phyloP scores from a whole-genome alignment of 2,329 filamentous ascomycete species.

The Penicillium sp. region DNA sequence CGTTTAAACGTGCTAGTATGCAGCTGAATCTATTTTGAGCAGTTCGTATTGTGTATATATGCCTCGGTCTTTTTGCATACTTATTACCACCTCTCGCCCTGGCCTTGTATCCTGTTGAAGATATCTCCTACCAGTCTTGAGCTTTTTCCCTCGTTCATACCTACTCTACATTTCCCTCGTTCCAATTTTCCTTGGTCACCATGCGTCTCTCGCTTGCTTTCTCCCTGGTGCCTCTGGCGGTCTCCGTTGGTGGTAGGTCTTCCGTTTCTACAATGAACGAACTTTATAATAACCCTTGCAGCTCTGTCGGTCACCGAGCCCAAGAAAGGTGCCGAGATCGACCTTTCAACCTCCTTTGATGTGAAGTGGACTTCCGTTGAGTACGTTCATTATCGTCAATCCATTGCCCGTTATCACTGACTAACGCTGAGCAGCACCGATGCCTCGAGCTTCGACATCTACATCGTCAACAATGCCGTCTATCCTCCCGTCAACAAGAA shows the following conservation, averaged over 20 bases:
- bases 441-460: slow-evolving; percentile 39
- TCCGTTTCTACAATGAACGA: neutral
- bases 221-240: slow-evolving; percentile 27
- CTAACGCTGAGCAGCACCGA: slow-evolving; percentile 34
- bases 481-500: slow-evolving; percentile 33
- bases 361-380: slow-evolving; percentile 41
- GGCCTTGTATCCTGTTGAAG: neutral
- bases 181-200: slow-evolving; percentile 5
- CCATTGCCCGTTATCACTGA: neutral
- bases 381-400: slow-evolving; percentile 18
- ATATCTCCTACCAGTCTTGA: neutral
- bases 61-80: neutral
- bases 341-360: slow-evolving; percentile 34
- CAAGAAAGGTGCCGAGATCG: slow-evolving; percentile 29
- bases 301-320: slow-evolving; percentile 39
- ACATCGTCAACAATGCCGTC: slow-evolving; percentile 41
- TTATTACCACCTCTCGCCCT: neutral
- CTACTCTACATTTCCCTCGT: neutral
- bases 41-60: neutral
- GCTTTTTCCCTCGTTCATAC: neutral
- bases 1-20: neutral
- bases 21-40: neutral
- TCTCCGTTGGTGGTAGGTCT: slow-evolving; percentile 29
- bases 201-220: slow-evolving; percentile 30
- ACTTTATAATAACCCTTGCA: slow-evolving; percentile 11